A percentile compares a stretch with the other conserved stretches of the same genome.
phyloP scores from a whole-genome alignment of 208 protist genomes.

The Wallacemonas sp. region DNA sequence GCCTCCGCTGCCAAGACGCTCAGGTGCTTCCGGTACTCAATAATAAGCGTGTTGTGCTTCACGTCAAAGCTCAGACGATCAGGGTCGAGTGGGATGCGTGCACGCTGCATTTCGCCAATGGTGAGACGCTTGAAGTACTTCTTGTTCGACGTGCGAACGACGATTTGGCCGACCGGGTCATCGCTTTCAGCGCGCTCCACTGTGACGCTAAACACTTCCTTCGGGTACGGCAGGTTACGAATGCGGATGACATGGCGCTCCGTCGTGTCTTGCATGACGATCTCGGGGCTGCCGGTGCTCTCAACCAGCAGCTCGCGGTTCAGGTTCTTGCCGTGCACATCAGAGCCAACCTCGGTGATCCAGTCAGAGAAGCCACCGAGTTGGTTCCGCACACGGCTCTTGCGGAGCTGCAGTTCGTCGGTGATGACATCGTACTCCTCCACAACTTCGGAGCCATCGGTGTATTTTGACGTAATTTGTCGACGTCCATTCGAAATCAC shows the following conservation, averaged over 20 bases:
- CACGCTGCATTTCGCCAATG: conserved; percentile 84
- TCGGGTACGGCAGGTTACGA: conserved; percentile 92
- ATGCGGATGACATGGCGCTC: conserved; percentile 90
- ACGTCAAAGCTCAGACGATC: conserved; percentile 78
- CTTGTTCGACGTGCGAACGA: conserved; percentile 95
- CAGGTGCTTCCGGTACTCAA: conserved; percentile 91
- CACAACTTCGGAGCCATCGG: conserved; percentile 88
- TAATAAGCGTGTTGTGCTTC: conserved; percentile 92
- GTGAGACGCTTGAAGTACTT: conserved; percentile 94
- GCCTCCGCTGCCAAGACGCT: conserved; percentile 74
- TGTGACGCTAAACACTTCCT: conserved; percentile 78
- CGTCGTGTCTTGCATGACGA: conserved; percentile 84
- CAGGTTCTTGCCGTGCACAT: conserved; percentile 53
- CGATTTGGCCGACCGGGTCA: conserved; percentile 76
- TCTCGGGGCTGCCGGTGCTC: conserved; percentile 67
- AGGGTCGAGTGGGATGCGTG: conserved; percentile 56
- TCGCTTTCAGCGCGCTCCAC: conserved; percentile 59
- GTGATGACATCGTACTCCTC: conserved; percentile 95
- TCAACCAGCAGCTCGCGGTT: conserved; percentile 77
- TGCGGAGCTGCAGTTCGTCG: conserved; percentile 90
- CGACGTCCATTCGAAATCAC: conserved; percentile 81
- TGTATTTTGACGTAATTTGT: conserved; percentile 88
- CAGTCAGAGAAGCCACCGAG: conserved; percentile 87
- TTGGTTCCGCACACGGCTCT: conserved; percentile 63
- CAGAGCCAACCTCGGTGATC: conserved; percentile 87